Percentiles rank a stretch among this genome's conserved stretches.
phyloP scores from a whole-genome alignment of 257 asterid genomes.

The Fraxinus quadrangulata region DNA sequence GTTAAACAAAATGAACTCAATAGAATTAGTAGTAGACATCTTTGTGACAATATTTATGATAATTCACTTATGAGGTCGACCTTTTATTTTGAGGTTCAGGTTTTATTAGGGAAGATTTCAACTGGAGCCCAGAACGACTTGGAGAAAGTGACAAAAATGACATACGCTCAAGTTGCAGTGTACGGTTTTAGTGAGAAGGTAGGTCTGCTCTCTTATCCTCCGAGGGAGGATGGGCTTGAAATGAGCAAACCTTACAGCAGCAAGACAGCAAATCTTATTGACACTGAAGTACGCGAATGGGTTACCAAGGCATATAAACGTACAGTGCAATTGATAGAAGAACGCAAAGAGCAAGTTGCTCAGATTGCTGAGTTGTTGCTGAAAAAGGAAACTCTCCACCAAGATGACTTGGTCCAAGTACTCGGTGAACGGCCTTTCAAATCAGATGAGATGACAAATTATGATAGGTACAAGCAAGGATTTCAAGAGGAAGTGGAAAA shows the following conservation, averaged over 20 bases:
- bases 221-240: constrained; percentile 55
- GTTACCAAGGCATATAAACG: constrained; percentile 59
- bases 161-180: constrained; percentile 89
- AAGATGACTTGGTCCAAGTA: constrained; percentile 68
- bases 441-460: constrained; percentile 63
- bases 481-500: constrained; percentile 54
- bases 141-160: constrained; percentile 91
- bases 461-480: constrained; percentile 72
- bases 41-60: neutral
- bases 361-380: constrained; percentile 76
- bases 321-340: constrained; percentile 66
- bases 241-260: constrained; percentile 80
- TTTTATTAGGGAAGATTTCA: constrained; percentile 76
- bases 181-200: constrained; percentile 93
- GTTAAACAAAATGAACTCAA: neutral
- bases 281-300: constrained; percentile 85
- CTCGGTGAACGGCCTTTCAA: constrained; percentile 80
- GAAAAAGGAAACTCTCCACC: constrained; percentile 83
- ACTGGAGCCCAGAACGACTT: constrained; percentile 96
- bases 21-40: neutral
- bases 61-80: neutral
- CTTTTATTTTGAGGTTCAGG: constrained; percentile 40
- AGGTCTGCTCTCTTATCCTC: constrained; percentile 90
- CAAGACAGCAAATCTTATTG: constrained; percentile 79
- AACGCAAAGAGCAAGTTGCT: constrained; percentile 74